Evolutionary conservation across 441 rosid species (phyloP), one percentile per base, ranked within the genome.

Genomic region (Hura crepitans): DNA sequence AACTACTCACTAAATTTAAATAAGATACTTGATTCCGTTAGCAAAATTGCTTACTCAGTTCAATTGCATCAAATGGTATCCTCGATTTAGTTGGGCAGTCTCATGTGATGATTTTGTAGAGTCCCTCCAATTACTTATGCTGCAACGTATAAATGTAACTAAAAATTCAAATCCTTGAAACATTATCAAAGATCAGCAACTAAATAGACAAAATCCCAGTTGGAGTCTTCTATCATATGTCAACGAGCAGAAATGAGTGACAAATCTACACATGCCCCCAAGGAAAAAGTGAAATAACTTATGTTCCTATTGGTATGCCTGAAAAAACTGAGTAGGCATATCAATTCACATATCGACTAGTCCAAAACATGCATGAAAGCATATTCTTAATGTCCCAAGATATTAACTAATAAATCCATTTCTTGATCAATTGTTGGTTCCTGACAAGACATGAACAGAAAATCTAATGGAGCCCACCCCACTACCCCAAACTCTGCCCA

Each of bases 101-200:
- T 33, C 9, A 18, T 12, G 4, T n/a, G 18, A 35, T 37, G 5
- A 50, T 49, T 51, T 37, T 27, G 30, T 9, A 39, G 43, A 62
- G 68, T 37, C 57, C 62, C 62, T 62, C 74, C 45, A 39, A 33
- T 51, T 33, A 39, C 37, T 58, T 58, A 35, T 23, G 66, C 71
- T 73, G 71, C 60, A 66, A 25, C 30, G 10, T 59, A 66, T 2
- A 58, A 37, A 59, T 23, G 54, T 15, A 65, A 65, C 12, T 7
- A 11, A 12, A 64, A 64, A 30, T 22, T 63, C 23, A 39, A 27
- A 18, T 51, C 22, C 54, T 62, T 43, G 55, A 46, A 22, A n/a
- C 28, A 11, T 13, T 45, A 33, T 49, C 75, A 72, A n/a, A 47
- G 47, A 43, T 45, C 47, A 46, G 35, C 30, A 51, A 14, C 9